Evolutionary conservation across 2,329 filamentous ascomycete genomes (phyloP).

Genomic region (Balansia obtecta): DNA sequence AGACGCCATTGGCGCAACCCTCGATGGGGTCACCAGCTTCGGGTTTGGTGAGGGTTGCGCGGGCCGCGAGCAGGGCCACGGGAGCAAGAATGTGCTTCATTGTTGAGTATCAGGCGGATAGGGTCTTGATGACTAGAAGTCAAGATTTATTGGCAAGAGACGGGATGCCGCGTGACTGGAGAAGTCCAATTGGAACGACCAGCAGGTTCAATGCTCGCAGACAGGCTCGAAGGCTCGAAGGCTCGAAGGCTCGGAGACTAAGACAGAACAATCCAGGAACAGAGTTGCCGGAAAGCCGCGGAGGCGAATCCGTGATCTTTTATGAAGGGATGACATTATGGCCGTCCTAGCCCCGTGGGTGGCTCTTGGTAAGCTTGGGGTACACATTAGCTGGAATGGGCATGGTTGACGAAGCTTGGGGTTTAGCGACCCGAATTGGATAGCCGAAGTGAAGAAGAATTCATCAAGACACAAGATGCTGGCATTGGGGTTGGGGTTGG

Average conservation of each 20-base stretch:
- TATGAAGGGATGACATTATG: not conserved
- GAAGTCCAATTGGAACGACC: not conserved
- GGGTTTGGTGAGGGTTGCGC: conserved; percentile 12
- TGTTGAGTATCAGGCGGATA: not conserved
- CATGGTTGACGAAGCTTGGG: not conserved
- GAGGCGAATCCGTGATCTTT: not conserved
- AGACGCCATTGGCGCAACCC: conserved; percentile 23
- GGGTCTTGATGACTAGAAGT: not conserved
- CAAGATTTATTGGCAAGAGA: not conserved
- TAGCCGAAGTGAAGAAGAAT: no score
- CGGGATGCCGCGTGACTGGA: not conserved
- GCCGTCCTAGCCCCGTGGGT: not conserved
- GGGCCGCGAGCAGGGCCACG: conserved; percentile 8
- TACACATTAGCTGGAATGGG: not conserved
- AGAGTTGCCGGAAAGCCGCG: not conserved
- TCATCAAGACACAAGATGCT: no score
- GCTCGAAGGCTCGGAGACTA: not conserved
- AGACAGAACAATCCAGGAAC: not conserved
- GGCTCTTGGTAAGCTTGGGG: no score
- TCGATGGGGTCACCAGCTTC: conserved; percentile 13
- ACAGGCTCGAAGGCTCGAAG: not conserved
- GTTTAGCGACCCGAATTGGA: not conserved
- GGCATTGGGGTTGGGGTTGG: no score
- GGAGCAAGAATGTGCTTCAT: conserved; percentile 7
- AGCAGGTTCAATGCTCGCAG: not conserved